Evolutionary conservation across 2,329 filamentous ascomycete genomes (phyloP).

Genomic region (Plectosphaerella plurivora): DNA sequence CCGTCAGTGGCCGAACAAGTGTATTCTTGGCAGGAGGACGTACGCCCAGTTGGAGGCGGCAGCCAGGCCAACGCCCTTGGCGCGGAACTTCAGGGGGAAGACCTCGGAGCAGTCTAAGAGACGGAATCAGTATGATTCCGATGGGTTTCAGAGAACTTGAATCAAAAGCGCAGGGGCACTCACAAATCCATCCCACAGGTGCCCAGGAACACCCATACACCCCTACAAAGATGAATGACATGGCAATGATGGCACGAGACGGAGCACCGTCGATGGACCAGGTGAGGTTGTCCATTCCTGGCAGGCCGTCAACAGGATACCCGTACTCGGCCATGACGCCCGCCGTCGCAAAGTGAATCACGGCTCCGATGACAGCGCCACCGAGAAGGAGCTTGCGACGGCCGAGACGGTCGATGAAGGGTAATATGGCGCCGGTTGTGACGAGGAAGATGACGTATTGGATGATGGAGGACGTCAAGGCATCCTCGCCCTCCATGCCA

Average conservation of each 20-base stretch:
- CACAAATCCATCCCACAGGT: constrained; percentile 23
- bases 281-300: constrained; percentile 39
- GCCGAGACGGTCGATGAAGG: constrained; percentile 44
- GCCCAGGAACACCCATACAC: constrained; percentile 27
- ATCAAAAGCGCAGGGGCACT: too few relatives aligned
- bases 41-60: constrained; percentile 44
- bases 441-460: constrained; percentile 53
- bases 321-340: constrained; percentile 46
- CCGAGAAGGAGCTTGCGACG: constrained; percentile 40
- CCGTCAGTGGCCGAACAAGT: background rate
- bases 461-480: constrained; percentile 46
- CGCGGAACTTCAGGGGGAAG: constrained; percentile 41
- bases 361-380: constrained; percentile 39
- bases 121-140: too few relatives aligned
- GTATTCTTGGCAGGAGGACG: background rate
- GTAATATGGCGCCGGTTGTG: constrained; percentile 44
- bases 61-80: constrained; percentile 48
- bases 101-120: constrained; percentile 22
- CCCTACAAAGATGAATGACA: constrained; percentile 39
- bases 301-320: constrained; percentile 34
- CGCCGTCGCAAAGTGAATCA: constrained; percentile 42
- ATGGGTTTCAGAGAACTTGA: too few relatives aligned
- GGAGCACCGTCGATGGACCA: constrained; percentile 39
- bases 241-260: constrained; percentile 45
- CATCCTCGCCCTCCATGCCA: constrained; percentile 28